Base-by-base conservation (phyloP, 768 basidiomycete genomes). In the Tephrocybe sp. region DNA sequence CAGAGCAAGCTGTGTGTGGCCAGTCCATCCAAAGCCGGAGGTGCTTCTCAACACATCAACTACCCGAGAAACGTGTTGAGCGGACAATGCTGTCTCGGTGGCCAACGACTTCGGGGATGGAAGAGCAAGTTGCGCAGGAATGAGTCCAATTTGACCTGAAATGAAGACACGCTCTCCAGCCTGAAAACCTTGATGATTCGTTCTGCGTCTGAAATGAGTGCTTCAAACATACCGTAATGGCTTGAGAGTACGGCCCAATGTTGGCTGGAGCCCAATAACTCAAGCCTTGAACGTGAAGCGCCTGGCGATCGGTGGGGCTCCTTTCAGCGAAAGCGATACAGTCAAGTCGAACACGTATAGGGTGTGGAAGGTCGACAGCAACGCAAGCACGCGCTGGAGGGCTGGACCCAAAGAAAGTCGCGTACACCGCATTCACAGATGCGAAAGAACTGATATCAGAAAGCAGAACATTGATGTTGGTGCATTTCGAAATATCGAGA, bases 231-330 rank as follows among this genome's bases (percentile, higher is more conserved):
- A 94, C 95, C 44, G 76, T 73, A 55, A 97, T 80, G 1, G 92
- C 88, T 68, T 99, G 97, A 3, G 93, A 97, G 66, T 99, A 99
- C 3, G 97, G 97, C 0, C 97, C 97, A 47, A 99, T 98, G 64
- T 98, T 99, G 9, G 97, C 97, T 11, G 97, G 94, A 22, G 94
- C 97, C 97, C 97, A 99, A 62, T 98, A 97, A 66, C 95, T 97
- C 54, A 97, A 61, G 8, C 94, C 79, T 67, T 98, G 97, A 2
- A 99, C 97, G 62, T 99, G 97, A 38, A 98, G 73, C 0, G 91
- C 86, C 47, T 80, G 80, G 37, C 94, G 72, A 47, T 82, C 76
- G 4, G 60, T 42, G 5, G 61, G 41, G 16, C 49, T 61, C 8
- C 49, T 55, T 60, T 77, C 75, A 4, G 68, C 62, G 62, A 77